These are phyloP conservation scores for Kandelia obovata DNA, from an alignment of 345 rosid genomes.

Conservation along the genomic window DNA sequence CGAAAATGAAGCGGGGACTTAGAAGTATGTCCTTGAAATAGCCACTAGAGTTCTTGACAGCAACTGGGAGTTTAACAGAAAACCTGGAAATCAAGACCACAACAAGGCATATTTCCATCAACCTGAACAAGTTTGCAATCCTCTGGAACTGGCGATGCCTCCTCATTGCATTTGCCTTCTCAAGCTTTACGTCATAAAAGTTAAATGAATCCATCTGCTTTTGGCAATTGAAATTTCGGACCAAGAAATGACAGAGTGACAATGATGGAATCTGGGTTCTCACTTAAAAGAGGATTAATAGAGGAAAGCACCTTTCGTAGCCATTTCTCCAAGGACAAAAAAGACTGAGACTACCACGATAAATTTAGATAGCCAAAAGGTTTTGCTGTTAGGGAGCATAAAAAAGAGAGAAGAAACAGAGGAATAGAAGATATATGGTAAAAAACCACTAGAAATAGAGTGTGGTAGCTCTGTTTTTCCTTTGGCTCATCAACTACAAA, in stretches of 20 bases:
- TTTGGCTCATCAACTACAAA: slow-evolving; percentile 1
- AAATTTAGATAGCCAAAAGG: slow-evolving; percentile 10
- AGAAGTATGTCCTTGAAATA: slow-evolving; percentile 53
- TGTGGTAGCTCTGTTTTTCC: slow-evolving; percentile 10
- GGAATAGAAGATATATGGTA: slow-evolving; percentile 12
- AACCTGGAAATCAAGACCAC: slow-evolving; percentile 59
- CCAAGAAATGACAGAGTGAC: neutral
- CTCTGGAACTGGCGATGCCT: slow-evolving; percentile 40
- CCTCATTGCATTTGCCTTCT: slow-evolving; percentile 51
- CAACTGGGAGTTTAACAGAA: slow-evolving; percentile 42
- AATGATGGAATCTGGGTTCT: slow-evolving; percentile 10
- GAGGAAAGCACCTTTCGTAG: slow-evolving; percentile 22
- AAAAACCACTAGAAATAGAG: slow-evolving; percentile 20
- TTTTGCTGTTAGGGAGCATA: slow-evolving; percentile 17
- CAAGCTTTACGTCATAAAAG: slow-evolving; percentile 43
- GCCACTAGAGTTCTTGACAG: slow-evolving; percentile 54
- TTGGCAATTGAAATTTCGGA: neutral
- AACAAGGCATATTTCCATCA: slow-evolving; percentile 53
- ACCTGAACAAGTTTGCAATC: slow-evolving; percentile 54
- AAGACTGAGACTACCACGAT: slow-evolving; percentile 20
- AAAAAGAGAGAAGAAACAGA: slow-evolving; percentile 4
- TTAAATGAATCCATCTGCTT: slow-evolving; percentile 54
- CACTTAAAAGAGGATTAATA: slow-evolving; percentile 35
- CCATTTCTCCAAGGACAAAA: slow-evolving; percentile 27
- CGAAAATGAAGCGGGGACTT: slow-evolving; percentile 71